A percentile compares a stretch with the other conserved stretches of the same genome.
phyloP scores from a whole-genome alignment of 768 basidiomycete species.

The Boletus tylopilopsis region DNA sequence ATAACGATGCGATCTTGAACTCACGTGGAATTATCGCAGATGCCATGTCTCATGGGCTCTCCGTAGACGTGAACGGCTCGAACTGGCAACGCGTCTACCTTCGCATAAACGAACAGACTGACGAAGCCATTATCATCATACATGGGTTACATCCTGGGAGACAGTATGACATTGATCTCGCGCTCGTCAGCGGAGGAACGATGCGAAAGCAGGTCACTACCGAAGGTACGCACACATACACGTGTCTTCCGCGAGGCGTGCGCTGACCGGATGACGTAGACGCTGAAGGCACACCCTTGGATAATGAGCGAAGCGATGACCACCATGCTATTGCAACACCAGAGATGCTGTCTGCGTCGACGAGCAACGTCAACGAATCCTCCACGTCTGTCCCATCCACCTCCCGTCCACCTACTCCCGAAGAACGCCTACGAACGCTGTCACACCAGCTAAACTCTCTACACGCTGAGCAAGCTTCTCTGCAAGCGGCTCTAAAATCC shows the following conservation, averaged over 20 bases:
- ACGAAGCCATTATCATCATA: constrained; percentile 88
- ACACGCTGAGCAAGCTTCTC: constrained; percentile 61
- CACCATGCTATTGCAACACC: constrained; percentile 2
- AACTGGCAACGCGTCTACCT: constrained; percentile 79
- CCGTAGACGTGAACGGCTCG: constrained; percentile 75
- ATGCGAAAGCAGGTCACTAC: constrained; percentile 67
- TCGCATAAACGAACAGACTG: constrained; percentile 72
- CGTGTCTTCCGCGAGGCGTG: constrained; percentile 4
- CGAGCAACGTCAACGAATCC: constrained; percentile 20
- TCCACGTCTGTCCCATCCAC: constrained; percentile 23
- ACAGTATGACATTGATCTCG: constrained; percentile 88
- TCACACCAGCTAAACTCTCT: constrained; percentile 62
- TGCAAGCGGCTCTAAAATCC: constrained; percentile 69
- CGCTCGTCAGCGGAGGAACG: constrained; percentile 61
- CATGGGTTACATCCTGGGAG: constrained; percentile 86
- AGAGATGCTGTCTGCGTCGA: constrained; percentile 24
- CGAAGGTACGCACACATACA: constrained; percentile 44
- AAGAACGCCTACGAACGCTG: constrained; percentile 65
- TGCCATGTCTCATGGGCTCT: constrained; percentile 68
- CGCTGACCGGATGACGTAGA: constrained; percentile 12
- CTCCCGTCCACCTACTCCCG: constrained; percentile 42
- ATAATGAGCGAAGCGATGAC: constrained; percentile 23
- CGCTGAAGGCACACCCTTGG: constrained; percentile 19
- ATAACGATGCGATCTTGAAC: constrained; percentile 29
- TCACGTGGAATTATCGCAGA: constrained; percentile 54